Evolutionary conservation across 495 filamentous ascomycete species (phyloP).

Genomic region (Aspergillus baeticus): DNA sequence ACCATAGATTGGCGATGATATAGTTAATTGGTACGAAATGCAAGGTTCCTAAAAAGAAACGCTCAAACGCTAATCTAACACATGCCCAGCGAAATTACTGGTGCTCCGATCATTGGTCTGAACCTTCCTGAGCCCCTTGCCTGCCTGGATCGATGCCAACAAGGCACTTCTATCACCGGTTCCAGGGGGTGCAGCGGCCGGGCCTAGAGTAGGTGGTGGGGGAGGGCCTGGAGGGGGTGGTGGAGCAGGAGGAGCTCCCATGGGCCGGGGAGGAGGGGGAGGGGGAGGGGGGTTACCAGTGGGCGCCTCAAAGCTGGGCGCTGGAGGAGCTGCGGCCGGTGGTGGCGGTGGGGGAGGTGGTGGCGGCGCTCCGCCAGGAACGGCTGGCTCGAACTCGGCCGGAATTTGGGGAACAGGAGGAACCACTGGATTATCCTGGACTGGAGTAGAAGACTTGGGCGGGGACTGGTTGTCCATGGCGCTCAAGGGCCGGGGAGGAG

Average conservation of each 20-base stretch:
- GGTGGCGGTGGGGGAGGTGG: constrained; percentile 36
- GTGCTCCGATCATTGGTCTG: constrained; percentile 81
- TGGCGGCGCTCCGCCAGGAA: constrained; percentile 22
- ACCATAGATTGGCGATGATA: no score
- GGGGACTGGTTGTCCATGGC: constrained; percentile 70
- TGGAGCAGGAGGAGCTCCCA: constrained; percentile 39
- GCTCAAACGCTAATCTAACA: constrained; percentile 37
- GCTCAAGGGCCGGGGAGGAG: constrained; percentile 82
- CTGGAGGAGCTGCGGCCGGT: constrained; percentile 17
- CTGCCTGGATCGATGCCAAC: constrained; percentile 76
- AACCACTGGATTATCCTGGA: constrained; percentile 33
- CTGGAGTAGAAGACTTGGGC: constrained; percentile 38
- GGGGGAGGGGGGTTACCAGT: constrained; percentile 38
- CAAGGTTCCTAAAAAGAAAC: constrained; percentile 4
- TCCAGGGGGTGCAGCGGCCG: constrained; percentile 45
- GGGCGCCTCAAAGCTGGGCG: constrained; percentile 33
- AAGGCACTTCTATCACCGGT: constrained; percentile 57
- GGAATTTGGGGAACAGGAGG: constrained; percentile 18
- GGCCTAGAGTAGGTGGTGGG: constrained; percentile 47
- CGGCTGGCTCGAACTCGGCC: constrained; percentile 12
- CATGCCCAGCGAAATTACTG: constrained; percentile 67
- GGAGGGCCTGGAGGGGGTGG: constrained; percentile 41
- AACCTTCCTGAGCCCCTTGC: constrained; percentile 75
- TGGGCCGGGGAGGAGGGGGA: constrained; percentile 46
- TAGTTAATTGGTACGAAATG: not conserved